Conservation (phyloP, 1,139 yeast genomes). For the Blastobotrys arbuscula region DNA sequence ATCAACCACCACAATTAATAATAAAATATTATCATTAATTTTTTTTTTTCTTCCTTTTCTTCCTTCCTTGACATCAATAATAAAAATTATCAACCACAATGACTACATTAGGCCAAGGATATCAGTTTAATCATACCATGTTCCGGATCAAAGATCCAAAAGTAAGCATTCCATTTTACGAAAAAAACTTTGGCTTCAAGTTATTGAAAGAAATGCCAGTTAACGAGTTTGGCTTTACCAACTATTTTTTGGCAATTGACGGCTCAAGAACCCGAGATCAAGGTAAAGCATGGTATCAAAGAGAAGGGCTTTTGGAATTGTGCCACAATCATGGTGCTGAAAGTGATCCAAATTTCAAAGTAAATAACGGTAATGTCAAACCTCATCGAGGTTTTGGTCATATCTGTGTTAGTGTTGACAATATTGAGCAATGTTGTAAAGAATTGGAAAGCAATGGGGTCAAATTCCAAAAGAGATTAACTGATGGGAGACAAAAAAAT, state of each 20-base stretch:
- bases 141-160: conserved; percentile 80
- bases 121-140: conserved; percentile 39
- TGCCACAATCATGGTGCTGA: conserved; percentile 78
- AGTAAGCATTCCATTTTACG: conserved; percentile 66
- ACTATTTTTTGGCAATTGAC: conserved; percentile 64
- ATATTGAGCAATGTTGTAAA: conserved; percentile 58
- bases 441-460: conserved; percentile 53
- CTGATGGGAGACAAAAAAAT: conserved; percentile 86
- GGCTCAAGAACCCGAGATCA: conserved; percentile 40
- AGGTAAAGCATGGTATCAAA: conserved; percentile 50
- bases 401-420: conserved; percentile 79
- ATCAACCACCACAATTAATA: too few relatives aligned
- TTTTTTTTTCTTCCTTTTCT: not conserved
- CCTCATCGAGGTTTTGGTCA: conserved; percentile 94
- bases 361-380: conserved; percentile 77
- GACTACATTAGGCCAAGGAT: conserved; percentile 5
- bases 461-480: conserved; percentile 69
- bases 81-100: not conserved
- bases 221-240: conserved; percentile 52
- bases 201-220: conserved; percentile 49
- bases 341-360: conserved; percentile 48
- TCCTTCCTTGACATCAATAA: not conserved
- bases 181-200: conserved; percentile 68
- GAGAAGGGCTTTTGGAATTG: conserved; percentile 78
- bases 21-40: not conserved